Evolutionary conservation across 495 filamentous ascomycete genomes (phyloP).

Genomic region (Xylaria bambusicola): DNA sequence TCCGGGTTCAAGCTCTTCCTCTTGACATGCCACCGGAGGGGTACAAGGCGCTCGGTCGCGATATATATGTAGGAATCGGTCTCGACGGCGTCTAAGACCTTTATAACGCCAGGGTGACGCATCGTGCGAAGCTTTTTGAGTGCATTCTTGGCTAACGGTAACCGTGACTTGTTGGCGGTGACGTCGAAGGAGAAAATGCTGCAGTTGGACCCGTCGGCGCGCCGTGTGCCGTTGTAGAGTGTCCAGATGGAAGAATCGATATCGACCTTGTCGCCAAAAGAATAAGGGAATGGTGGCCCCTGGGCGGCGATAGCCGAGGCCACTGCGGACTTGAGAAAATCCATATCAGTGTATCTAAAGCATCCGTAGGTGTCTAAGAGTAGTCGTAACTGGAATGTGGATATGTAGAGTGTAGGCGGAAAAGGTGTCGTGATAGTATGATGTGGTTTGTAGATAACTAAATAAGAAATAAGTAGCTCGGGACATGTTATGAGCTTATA

Average conservation of each 20-base stretch:
- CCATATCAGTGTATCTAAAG: conserved; percentile 59
- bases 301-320: conserved; percentile 89
- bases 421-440: neutral
- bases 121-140: conserved; percentile 88
- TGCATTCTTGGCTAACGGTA: conserved; percentile 89
- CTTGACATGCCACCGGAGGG: conserved; percentile 82
- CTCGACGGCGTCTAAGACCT: conserved; percentile 92
- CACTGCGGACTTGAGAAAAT: conserved; percentile 96
- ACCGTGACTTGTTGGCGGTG: conserved; percentile 68
- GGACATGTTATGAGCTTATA: too few relatives aligned
- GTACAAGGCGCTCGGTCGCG: conserved; percentile 84
- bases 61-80: conserved; percentile 93
- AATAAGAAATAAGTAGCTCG: neutral
- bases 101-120: conserved; percentile 90
- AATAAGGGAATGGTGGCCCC: conserved; percentile 87
- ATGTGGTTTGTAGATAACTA: too few relatives aligned
- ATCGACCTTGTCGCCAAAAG: conserved; percentile 87
- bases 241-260: conserved; percentile 89
- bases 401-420: neutral
- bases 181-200: conserved; percentile 97
- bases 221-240: conserved; percentile 85
- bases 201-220: conserved; percentile 88
- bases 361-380: conserved; percentile 15
- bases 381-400: neutral
- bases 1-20: conserved; percentile 81